These are phyloP conservation scores for Saccharum hybrid DNA, from an alignment of 202 grass and related monocot genomes.

Conservation along the genomic window DNA sequence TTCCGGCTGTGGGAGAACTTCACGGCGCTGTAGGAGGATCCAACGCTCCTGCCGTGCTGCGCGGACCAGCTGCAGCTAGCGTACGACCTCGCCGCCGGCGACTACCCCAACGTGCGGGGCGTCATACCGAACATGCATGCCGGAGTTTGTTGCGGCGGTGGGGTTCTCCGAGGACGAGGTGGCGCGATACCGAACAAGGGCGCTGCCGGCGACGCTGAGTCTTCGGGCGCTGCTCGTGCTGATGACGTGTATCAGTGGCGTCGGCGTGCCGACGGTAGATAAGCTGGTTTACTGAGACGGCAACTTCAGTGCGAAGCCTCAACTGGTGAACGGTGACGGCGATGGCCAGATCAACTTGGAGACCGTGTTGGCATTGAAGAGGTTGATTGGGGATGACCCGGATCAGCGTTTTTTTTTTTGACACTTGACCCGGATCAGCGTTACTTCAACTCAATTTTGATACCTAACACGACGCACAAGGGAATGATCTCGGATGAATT, in stretches of 20 bases:
- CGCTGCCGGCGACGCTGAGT: not conserved
- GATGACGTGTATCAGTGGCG: not conserved
- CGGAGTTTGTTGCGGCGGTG: not conserved
- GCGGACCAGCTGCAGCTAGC: not conserved
- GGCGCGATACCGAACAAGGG: not conserved
- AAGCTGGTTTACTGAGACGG: not conserved
- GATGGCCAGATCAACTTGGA: not conserved
- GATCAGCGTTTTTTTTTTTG: too few species aligned
- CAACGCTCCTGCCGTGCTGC: not conserved
- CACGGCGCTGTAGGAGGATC: not conserved
- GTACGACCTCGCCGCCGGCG: not conserved
- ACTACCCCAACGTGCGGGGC: not conserved
- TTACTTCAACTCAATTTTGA: not conserved
- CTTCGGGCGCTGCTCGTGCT: not conserved
- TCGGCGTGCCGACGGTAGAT: not conserved
- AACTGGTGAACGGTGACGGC: not conserved
- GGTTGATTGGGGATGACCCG: not conserved
- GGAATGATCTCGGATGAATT: not conserved
- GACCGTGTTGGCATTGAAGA: not conserved
- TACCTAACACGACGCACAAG: not conserved
- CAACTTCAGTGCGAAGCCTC: too few species aligned
- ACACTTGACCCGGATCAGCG: not conserved
- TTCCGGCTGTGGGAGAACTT: constrained; percentile 13
- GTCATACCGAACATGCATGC: not conserved
- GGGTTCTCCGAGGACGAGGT: not conserved